phyloP scores from a whole-genome alignment of 2,329 filamentous ascomycete species.

The Exophiala alcalophila region DNA sequence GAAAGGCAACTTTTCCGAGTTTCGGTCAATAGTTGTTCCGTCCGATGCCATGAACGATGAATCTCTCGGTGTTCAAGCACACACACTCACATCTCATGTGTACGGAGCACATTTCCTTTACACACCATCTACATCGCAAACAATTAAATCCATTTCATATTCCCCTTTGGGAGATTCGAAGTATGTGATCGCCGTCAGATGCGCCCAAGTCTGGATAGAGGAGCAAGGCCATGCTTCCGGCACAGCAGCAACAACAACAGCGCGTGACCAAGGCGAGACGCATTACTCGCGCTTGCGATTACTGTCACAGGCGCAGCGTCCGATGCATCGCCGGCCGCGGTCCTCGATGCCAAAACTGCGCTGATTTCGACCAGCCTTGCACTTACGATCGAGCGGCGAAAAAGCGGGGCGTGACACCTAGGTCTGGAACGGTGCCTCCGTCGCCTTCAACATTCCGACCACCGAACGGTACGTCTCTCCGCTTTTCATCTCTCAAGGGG shows the following conservation, averaged over 20 bases:
- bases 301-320: slow-evolving; percentile 51
- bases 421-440: slow-evolving; percentile 3
- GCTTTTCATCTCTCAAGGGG: slow-evolving; percentile 6
- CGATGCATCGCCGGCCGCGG: slow-evolving; percentile 41
- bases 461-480: slow-evolving; percentile 5
- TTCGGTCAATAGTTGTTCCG: no score
- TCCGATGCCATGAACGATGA: no score
- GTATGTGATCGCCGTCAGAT: slow-evolving; percentile 9
- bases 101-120: no score
- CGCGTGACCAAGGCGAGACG: slow-evolving; percentile 15
- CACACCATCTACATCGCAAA: no score
- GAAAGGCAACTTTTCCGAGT: no score
- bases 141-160: no score
- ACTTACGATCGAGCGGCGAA: slow-evolving; percentile 48
- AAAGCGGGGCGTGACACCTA: slow-evolving; percentile 36
- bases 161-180: no score
- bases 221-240: slow-evolving; percentile 13
- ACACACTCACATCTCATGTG: no score
- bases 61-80: no score
- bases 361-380: slow-evolving; percentile 50
- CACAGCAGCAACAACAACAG: no score
- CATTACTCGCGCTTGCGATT: slow-evolving; percentile 39
- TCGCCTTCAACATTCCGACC: slow-evolving; percentile 5
- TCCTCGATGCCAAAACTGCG: slow-evolving; percentile 49
- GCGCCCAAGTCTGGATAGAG: slow-evolving; percentile 1